Evolutionary conservation across 345 rosid genomes (phyloP).

Genomic region (Bruguiera sexangula): DNA sequence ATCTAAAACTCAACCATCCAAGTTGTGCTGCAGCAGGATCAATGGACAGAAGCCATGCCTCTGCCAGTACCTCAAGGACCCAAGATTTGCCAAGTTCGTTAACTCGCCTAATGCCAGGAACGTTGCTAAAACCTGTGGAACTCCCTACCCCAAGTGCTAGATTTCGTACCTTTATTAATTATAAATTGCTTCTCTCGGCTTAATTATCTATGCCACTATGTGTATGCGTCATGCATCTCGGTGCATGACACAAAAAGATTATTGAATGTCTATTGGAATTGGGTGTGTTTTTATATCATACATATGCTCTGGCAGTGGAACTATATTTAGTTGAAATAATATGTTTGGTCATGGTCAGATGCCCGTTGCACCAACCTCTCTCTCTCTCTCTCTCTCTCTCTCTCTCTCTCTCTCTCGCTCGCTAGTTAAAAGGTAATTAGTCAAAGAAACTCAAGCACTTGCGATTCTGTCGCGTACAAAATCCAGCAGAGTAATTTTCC

Average conservation of each 20-base stretch:
- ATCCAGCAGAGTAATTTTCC: too few species aligned
- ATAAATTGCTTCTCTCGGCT: background rate
- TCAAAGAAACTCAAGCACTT: too few species aligned
- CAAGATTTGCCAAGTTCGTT: conserved; percentile 57
- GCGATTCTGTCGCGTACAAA: too few species aligned
- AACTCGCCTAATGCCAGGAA: conserved; percentile 86
- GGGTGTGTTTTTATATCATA: conserved; percentile 11
- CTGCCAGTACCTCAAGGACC: conserved; percentile 79
- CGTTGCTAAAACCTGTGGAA: conserved; percentile 77
- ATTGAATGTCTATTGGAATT: conserved; percentile 1
- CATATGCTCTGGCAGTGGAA: conserved; percentile 6
- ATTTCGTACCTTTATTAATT: background rate
- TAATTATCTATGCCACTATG: background rate
- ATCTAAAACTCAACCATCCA: conserved; percentile 60
- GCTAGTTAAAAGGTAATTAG: too few species aligned
- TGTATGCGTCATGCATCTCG: background rate
- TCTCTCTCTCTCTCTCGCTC: too few species aligned
- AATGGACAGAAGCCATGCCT: conserved; percentile 88
- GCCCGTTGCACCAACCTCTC: conserved; percentile 1
- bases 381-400: too few species aligned
- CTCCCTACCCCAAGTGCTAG: conserved; percentile 86
- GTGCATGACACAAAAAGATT: background rate
- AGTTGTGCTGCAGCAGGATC: conserved; percentile 68
- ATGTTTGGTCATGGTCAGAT: conserved; percentile 28
- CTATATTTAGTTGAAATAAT: conserved; percentile 18